Percentiles rank a stretch among this genome's conserved stretches.
phyloP scores from a whole-genome alignment of 257 asterid genomes.

The Solanum sparsipilum region DNA sequence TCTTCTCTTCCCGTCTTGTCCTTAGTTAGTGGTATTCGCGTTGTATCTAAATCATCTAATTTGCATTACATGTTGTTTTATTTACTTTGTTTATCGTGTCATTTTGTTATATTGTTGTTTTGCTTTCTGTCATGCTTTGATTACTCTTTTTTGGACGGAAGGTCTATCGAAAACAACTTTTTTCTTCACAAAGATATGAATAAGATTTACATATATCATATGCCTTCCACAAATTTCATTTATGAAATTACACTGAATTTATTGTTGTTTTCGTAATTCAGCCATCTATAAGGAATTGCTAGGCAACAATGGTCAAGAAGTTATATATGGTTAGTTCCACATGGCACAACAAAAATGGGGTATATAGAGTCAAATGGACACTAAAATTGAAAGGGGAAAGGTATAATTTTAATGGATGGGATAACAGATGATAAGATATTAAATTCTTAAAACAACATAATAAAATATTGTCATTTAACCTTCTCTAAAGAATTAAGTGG shows the following conservation, averaged over 20 bases:
- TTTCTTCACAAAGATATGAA: background rate
- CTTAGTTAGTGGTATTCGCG: background rate
- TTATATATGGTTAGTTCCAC: background rate
- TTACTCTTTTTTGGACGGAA: background rate
- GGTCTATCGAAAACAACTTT: background rate
- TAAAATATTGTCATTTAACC: background rate
- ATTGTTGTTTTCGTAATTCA: background rate
- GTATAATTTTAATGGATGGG: background rate
- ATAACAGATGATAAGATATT: background rate
- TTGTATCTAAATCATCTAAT: background rate
- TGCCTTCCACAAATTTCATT: background rate
- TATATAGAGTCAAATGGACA: background rate
- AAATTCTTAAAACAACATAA: background rate
- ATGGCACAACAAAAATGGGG: background rate
- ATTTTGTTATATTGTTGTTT: background rate
- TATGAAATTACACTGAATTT: background rate
- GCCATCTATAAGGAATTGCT: background rate
- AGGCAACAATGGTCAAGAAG: background rate
- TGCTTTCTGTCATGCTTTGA: background rate
- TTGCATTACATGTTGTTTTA: background rate
- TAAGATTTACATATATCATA: background rate
- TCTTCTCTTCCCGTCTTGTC: background rate
- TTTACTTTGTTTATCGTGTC: background rate
- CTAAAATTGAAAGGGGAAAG: background rate
- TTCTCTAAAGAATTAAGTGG: background rate